Evolutionary conservation across 2,329 filamentous ascomycete genomes (phyloP).

Genomic region (Talaromyces sp.): DNA sequence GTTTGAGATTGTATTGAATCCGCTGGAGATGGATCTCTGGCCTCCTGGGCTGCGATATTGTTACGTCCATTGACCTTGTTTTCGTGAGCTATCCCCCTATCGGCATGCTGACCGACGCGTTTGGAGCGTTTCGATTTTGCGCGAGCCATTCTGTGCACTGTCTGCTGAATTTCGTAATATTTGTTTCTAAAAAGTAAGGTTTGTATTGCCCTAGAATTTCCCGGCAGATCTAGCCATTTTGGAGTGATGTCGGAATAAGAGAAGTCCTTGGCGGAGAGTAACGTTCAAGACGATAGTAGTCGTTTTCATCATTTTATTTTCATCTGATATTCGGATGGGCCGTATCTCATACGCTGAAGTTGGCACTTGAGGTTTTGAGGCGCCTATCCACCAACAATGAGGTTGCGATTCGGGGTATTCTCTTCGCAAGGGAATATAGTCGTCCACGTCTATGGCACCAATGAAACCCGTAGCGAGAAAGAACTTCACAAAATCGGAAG

Average conservation of each 20-base stretch:
- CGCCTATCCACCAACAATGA: neutral
- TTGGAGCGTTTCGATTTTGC: neutral
- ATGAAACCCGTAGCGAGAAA: neutral
- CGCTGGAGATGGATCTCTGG: neutral
- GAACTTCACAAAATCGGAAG: neutral
- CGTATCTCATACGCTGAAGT: neutral
- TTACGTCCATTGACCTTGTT: neutral
- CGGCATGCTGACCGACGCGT: neutral
- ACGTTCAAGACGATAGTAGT: neutral
- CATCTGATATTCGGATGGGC: neutral
- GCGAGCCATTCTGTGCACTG: neutral
- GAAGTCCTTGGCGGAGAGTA: neutral
- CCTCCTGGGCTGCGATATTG: neutral
- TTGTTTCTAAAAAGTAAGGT: neutral
- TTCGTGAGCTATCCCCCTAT: neutral
- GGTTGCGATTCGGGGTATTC: neutral
- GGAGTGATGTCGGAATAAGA: neutral
- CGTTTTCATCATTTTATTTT: neutral
- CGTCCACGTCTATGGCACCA: neutral
- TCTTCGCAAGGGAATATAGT: neutral
- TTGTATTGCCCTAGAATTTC: neutral
- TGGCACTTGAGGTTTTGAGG: neutral
- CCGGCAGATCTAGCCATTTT: neutral
- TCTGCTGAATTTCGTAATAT: neutral
- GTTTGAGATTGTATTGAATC: neutral